phyloP scores from a whole-genome alignment of 2,329 filamentous ascomycete species.

The Exophiala alcalophila region DNA sequence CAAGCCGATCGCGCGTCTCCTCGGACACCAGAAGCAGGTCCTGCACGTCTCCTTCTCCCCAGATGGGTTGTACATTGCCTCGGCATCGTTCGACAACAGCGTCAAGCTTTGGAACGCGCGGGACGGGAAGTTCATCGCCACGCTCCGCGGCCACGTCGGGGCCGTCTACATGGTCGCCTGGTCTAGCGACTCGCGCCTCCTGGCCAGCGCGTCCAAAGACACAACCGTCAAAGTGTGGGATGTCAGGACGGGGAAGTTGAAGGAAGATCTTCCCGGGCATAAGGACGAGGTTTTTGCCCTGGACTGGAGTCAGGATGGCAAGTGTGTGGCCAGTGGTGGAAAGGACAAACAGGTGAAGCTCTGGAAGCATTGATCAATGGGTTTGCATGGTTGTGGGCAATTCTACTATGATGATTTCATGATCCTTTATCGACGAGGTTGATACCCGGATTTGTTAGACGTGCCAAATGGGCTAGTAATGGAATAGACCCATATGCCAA shows the following conservation, averaged over 20 bases:
- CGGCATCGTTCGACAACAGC: constrained; percentile 88
- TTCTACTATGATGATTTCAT: too few species aligned
- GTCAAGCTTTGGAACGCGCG: constrained; percentile 86
- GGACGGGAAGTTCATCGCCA: constrained; percentile 80
- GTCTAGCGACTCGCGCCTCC: constrained; percentile 82
- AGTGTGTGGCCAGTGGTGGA: constrained; percentile 84
- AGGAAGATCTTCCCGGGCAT: constrained; percentile 81
- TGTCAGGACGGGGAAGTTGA: constrained; percentile 77
- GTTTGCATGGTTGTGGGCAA: too few species aligned
- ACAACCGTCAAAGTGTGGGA: constrained; percentile 96
- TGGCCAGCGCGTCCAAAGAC: constrained; percentile 87
- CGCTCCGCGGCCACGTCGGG: constrained; percentile 82
- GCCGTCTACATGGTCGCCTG: constrained; percentile 92
- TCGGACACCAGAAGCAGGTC: constrained; percentile 96
- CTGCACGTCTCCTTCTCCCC: constrained; percentile 95
- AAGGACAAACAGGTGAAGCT: constrained; percentile 77
- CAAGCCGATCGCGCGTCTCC: constrained; percentile 81
- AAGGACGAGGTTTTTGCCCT: constrained; percentile 91
- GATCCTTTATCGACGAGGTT: too few species aligned
- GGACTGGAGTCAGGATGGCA: constrained; percentile 90
- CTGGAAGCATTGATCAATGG: constrained; percentile 55
- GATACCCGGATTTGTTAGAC: constrained; percentile 1
- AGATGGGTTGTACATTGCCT: constrained; percentile 82
- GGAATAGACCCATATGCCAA: not conserved
- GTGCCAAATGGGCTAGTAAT: not conserved